Percentiles rank a stretch among this genome's conserved stretches.
Evolutionary conservation across 805 yeast genomes (phyloP).

Genomic region (Candida multigemmis): DNA sequence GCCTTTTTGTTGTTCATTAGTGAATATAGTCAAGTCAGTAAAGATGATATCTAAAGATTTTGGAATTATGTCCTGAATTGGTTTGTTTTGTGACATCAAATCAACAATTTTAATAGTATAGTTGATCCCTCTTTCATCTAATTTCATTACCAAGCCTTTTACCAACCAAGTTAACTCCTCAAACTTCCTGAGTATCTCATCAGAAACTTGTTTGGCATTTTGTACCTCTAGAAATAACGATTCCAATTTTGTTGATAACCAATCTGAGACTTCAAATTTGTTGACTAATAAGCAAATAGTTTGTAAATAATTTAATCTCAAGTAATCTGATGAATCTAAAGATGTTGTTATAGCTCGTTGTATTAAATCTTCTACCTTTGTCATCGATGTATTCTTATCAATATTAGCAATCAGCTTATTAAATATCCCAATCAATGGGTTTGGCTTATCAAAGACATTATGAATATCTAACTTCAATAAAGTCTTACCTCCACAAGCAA

Average conservation of each 20-base stretch:
- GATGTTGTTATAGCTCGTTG: constrained; percentile 4
- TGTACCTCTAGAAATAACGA: background rate
- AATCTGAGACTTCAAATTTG: constrained; percentile 16
- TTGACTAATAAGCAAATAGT: constrained; percentile 47
- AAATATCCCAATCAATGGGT: constrained; percentile 27
- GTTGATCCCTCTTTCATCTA: constrained; percentile 28
- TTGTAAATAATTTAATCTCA: constrained; percentile 50
- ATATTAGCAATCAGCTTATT: constrained; percentile 43
- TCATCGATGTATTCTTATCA: constrained; percentile 28
- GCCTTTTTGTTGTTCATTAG: constrained; percentile 27
- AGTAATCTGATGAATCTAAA: constrained; percentile 12
- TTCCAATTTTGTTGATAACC: background rate
- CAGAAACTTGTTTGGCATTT: background rate
- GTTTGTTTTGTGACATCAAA: too few relatives aligned
- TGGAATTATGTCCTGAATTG: constrained; percentile 27
- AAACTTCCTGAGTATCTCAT: constrained; percentile 24
- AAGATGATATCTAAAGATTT: constrained; percentile 56
- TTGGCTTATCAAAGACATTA: constrained; percentile 14
- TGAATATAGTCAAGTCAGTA: constrained; percentile 55
- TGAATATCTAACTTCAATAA: constrained; percentile 4
- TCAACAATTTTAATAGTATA: too few relatives aligned
- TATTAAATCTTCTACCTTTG: constrained; percentile 5
- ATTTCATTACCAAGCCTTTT: constrained; percentile 59
- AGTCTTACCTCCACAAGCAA: constrained; percentile 14
- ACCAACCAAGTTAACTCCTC: constrained; percentile 63